Evolutionary conservation across 2,329 filamentous ascomycete genomes (phyloP), one percentile per base, ranked within the genome.

Genomic region (Aureobasidium namibiae): DNA sequence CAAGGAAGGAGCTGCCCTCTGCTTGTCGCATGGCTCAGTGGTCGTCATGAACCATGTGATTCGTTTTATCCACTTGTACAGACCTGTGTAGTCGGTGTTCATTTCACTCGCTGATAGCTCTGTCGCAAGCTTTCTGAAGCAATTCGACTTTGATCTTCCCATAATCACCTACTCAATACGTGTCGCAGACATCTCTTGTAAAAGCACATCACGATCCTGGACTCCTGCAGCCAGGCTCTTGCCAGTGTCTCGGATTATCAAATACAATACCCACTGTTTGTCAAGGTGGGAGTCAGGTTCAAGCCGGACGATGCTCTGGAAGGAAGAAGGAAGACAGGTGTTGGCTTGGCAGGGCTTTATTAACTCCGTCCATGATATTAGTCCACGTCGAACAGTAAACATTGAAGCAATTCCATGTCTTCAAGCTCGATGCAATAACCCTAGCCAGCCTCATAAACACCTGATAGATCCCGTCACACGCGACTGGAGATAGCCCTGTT

Each of bases 321-420:
- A n/a, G n/a, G n/a, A n/a, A n/a, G n/a, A n/a, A n/a, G n/a, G 44
- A 39, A 33, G 44, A 39, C 45, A 33, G 34, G 23, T 44, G 56
- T 59, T 42, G 38, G 45, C 46, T 42, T 52, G 56, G 46, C 49
- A 33, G 45, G 29, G 36, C 36, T 49, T 26, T n/a, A n/a, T n/a
- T 29, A 38, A 49, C 39, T 58, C 56, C 34, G 44, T n/a, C 29
- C 23, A 23, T n/a, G 29, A 36, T 33, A 21, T 44, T 41, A 31
- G 16, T 44, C 29, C 24, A 21, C 36, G n/a, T 36, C 18, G n/a
- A 18, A 34, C 31, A n/a, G 33, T 33, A 42, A 38, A 36, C 45
- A 53, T n/a, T 16, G n/a, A 26, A 18, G 8, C 18, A 42, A 52
- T n/a, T 23, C 24, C 10, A 24, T 44, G 11, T 24, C 13, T 8